Evolutionary conservation across 192 early-diverging fungal genomes (phyloP), one percentile per base, ranked within the genome.

Genomic region (Entomortierella parvispora): DNA sequence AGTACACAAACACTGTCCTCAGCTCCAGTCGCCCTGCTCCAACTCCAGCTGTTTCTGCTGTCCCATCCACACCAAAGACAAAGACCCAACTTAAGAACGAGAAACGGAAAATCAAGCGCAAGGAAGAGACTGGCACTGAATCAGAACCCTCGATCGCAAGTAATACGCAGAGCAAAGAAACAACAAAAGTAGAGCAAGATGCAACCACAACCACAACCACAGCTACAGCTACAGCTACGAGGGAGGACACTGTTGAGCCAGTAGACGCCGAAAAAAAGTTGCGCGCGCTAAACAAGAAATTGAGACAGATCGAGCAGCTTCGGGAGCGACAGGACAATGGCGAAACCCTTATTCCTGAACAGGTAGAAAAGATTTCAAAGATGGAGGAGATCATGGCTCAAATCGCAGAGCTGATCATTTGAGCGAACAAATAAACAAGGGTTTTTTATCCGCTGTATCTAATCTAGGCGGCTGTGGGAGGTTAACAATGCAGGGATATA

Each of bases 271-370:
- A 79, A 20, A 90, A 92, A 74, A 83, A 81, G 34, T 64, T 89
- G 26, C 89, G 88, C 49, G 84, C 81, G 11, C 60, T 93, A 32
- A 81, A 88, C 53, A 93, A 93, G 69, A 93, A 93, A 70, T 58
- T 92, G 37, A 65, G 86, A 46, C 91, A 93, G 71, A 84, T 87
- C 43, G 79, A 86, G 23, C 83, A 92, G 50, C 46, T 93, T 23
- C 82, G 88, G 69, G 80, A 83, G 44, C 87, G 87, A 40, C 51
- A 72, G 34, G 58, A 65, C 17, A 77, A 72, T 22, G 89, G 88
- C 2, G 82, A 81, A 45, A 40, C 44, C 29, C 60, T 93, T 56
- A 44, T 80, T 11, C 48, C 71, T 10, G 92, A 92, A 18, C 91
- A 93, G 62, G 12, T 68, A 61, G 87, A 88, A 52, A 93, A 93